phyloP scores from a whole-genome alignment of 106 monocot genomes.

The Vanilla planifolia region DNA sequence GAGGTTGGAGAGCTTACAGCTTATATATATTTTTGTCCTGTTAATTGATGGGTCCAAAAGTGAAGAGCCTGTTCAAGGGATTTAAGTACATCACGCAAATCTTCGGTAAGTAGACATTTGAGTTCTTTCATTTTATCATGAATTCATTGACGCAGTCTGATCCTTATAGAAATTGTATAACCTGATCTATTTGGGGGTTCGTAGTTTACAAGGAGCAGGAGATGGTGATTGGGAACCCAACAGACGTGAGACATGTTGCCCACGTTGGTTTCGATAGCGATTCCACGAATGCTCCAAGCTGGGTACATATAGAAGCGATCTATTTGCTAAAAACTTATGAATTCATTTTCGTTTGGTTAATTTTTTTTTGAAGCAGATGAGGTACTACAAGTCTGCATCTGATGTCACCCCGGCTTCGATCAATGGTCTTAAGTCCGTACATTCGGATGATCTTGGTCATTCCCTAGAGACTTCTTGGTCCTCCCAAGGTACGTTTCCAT shows the following conservation, averaged over 20 bases:
- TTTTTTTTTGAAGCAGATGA: conserved; percentile 33
- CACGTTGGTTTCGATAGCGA: conserved; percentile 58
- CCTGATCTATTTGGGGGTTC: conserved; percentile 4
- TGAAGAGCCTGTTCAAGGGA: conserved; percentile 76
- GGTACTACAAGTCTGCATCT: conserved; percentile 30
- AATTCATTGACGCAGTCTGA: background rate
- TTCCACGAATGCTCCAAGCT: conserved; percentile 46
- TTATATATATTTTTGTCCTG: background rate
- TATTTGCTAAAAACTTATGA: background rate
- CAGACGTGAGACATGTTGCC: conserved; percentile 74
- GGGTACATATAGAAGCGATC: conserved; percentile 39
- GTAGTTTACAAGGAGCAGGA: conserved; percentile 56
- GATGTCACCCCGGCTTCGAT: conserved; percentile 40
- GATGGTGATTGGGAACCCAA: conserved; percentile 75
- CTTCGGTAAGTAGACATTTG: conserved; percentile 37
- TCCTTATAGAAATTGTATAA: background rate
- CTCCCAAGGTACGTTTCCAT: conserved; percentile 18
- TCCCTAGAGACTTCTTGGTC: conserved; percentile 32
- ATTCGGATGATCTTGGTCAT: conserved; percentile 13
- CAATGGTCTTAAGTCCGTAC: background rate
- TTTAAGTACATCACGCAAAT: conserved; percentile 62
- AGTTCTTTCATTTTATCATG: background rate
- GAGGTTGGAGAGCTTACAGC: background rate
- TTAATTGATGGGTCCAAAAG: conserved; percentile 42
- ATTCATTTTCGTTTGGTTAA: background rate